phyloP scores from a whole-genome alignment of 228 moss, liverwort and hornwort genomes.

The Sphagnum fallax region DNA sequence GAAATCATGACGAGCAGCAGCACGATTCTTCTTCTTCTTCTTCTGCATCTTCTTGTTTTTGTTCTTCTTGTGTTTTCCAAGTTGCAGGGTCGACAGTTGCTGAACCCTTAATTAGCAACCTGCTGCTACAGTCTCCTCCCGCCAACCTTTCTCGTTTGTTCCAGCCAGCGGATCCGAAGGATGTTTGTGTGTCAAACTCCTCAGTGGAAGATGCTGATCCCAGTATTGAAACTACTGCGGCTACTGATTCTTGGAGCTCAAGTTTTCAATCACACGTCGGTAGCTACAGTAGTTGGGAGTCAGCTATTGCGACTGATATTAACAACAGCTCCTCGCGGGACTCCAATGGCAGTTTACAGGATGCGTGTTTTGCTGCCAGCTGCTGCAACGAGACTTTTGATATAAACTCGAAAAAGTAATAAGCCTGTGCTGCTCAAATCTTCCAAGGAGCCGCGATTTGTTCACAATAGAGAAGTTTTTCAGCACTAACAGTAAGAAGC shows the following conservation, averaged over 20 bases:
- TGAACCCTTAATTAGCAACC: slow-evolving; percentile 11
- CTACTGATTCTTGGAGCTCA: slow-evolving; percentile 48
- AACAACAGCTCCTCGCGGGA: slow-evolving; percentile 41
- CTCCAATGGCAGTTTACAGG: slow-evolving; percentile 54
- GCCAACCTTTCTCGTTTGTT: slow-evolving; percentile 25
- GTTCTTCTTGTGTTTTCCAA: slow-evolving; percentile 1
- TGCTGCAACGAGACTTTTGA: too few species aligned
- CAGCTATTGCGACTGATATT: slow-evolving; percentile 29
- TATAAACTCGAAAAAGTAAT: slow-evolving; percentile 4
- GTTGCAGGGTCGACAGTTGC: neutral
- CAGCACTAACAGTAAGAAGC: slow-evolving; percentile 32
- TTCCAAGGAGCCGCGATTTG: slow-evolving; percentile 3
- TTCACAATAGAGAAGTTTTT: slow-evolving; percentile 58
- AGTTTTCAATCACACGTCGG: slow-evolving; percentile 29
- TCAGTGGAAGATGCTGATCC: slow-evolving; percentile 24
- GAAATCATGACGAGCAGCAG: neutral
- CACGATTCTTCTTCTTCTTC: neutral
- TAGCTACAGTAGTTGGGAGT: slow-evolving; percentile 35
- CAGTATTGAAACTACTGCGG: slow-evolving; percentile 3
- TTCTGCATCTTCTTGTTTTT: too few species aligned
- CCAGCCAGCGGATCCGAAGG: slow-evolving; percentile 26
- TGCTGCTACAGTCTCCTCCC: slow-evolving; percentile 10
- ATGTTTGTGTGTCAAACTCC: slow-evolving; percentile 15
- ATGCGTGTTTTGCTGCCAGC: neutral
- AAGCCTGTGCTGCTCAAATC: too few species aligned